Percentiles rank a stretch among this genome's conserved stretches.
Conservation (phyloP, 2,329 filamentous ascomycete genomes). For the Lasiodiplodia sp. region DNA sequence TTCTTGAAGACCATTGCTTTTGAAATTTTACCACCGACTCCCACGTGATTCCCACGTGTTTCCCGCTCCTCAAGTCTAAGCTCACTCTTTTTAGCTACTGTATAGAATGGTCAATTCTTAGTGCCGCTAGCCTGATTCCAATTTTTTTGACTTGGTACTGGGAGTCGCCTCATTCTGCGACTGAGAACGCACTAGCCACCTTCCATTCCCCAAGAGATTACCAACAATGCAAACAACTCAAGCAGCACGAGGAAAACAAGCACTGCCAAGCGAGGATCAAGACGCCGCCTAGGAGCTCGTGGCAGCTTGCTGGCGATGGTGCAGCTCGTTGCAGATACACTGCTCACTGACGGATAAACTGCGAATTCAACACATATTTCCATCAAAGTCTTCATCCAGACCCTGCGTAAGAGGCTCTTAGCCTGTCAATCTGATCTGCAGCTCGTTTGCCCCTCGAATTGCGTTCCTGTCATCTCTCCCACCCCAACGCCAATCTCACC, state of each 20-base stretch:
- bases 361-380: background rate
- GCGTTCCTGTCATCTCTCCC: slow-evolving; percentile 10
- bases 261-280: slow-evolving; percentile 14
- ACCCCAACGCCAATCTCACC: slow-evolving; percentile 3
- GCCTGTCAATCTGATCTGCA: background rate
- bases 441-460: background rate
- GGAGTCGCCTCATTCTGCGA: background rate
- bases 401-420: background rate
- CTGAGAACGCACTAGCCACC: slow-evolving; percentile 14
- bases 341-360: background rate
- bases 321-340: background rate
- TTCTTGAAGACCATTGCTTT: background rate
- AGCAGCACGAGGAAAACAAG: slow-evolving; percentile 5
- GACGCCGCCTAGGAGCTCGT: background rate
- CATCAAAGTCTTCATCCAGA: background rate
- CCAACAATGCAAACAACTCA: background rate
- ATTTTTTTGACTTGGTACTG: background rate
- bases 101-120: background rate
- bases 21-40: background rate
- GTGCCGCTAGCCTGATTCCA: background rate
- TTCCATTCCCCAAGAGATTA: slow-evolving; percentile 20
- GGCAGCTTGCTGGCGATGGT: background rate
- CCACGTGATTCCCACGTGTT: slow-evolving; percentile 4
- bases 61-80: background rate
- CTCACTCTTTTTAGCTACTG: background rate